Evolutionary conservation across 1,139 yeast species (phyloP), one percentile per base, ranked within the genome.

Genomic region (Suhomyces terraborum): DNA sequence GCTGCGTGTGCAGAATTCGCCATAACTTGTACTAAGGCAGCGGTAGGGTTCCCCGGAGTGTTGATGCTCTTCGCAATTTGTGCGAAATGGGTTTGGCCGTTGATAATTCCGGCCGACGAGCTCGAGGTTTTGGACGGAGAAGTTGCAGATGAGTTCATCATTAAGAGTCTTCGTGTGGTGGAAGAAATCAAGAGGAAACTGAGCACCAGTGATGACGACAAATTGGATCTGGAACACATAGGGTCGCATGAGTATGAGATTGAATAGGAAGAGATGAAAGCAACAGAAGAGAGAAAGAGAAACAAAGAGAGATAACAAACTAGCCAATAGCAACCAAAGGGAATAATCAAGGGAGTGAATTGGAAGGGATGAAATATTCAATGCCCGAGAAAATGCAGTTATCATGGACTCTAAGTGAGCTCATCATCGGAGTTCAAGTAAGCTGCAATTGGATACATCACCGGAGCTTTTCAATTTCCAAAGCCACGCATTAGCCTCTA

Each of bases 21-120:
- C 0, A 89, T 93, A 27, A 86, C 95, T 0, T 79, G 84, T 57
- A 87, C 96, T 0, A 80, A 75, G 45, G 98, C 93, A 0, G 98
- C 98, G 0, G 89, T 93, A 27, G 98, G 96, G 2, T 93, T 93
- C 56, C 98, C 98, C 0, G 86, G 88, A 1, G 88, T 91, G 0
- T 66, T 93, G 40, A 50, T 73, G 53, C 59, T 70, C 40, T 70
- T 71, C 48, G 74, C 93, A 35, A 56, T 73, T 16, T 75, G 88
- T 40, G 88, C 88, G 42, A 79, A 79, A 25, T 69, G 89, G 55
- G 77, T 88, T 0, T 82, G 93, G 68, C 88, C 88, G 0, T 60
- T 61, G 41, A 56, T 85, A 6, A 84, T 91, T 42, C 82, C 88
- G 0, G 51, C 56, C 29, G 80, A 79, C 1, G 88, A 86, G 41